phyloP scores from a whole-genome alignment of 805 yeast species.

The Metschnikowia orientalis region DNA sequence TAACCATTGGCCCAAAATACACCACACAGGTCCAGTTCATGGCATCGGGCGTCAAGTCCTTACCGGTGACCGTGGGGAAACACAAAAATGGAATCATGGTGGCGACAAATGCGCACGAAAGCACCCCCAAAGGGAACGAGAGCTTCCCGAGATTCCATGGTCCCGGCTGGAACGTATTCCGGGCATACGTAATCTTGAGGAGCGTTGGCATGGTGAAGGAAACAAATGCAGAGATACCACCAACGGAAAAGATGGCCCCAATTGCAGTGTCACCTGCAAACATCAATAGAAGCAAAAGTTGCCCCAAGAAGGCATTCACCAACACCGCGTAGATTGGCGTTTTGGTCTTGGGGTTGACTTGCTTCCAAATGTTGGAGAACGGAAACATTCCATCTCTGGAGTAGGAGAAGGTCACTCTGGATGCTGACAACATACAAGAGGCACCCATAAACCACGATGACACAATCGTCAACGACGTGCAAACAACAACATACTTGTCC shows the following conservation, averaged over 20 bases:
- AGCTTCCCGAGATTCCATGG: constrained; percentile 62
- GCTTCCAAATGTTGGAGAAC: constrained; percentile 44
- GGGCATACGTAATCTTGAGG: constrained; percentile 52
- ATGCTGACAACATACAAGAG: constrained; percentile 61
- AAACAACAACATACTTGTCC: constrained; percentile 36
- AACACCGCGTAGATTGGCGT: constrained; percentile 67
- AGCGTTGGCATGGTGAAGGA: constrained; percentile 64
- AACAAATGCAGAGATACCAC: constrained; percentile 64
- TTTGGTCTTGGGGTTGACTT: constrained; percentile 47
- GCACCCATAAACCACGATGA: constrained; percentile 49
- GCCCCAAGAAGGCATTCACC: constrained; percentile 52
- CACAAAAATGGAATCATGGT: constrained; percentile 59
- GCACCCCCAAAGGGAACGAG: constrained; percentile 45
- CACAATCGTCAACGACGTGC: constrained; percentile 42
- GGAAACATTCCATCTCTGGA: constrained; percentile 69
- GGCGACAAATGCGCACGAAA: constrained; percentile 47
- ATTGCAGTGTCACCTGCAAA: constrained; percentile 65
- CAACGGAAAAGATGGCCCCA: constrained; percentile 68
- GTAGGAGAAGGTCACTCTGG: constrained; percentile 63
- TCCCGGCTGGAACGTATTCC: constrained; percentile 52
- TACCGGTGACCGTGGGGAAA: constrained; percentile 44
- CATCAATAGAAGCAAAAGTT: constrained; percentile 50
- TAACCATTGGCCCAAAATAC: constrained; percentile 54
- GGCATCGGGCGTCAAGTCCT: constrained; percentile 31
- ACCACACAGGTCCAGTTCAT: constrained; percentile 63